Percentiles rank a stretch among this genome's conserved stretches.
phyloP scores from a whole-genome alignment of 169 alveolate genomes.

The Eimeria maxima region DNA sequence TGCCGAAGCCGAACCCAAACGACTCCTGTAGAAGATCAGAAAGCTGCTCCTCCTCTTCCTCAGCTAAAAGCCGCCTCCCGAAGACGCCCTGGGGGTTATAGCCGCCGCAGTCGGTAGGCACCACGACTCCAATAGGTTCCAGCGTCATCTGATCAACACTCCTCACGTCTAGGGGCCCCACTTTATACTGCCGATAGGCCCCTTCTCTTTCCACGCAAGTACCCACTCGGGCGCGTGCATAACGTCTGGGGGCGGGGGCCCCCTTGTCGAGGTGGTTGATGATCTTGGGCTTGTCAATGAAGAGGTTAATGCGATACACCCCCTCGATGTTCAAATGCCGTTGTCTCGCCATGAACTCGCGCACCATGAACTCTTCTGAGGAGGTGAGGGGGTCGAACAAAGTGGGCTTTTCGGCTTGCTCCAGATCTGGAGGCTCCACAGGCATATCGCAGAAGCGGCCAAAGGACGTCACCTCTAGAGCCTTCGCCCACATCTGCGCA shows the following conservation, averaged over 20 bases:
- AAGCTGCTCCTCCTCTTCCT: slow-evolving; percentile 67
- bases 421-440: slow-evolving; percentile 81
- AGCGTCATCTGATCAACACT: slow-evolving; percentile 81
- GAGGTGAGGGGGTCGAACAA: slow-evolving; percentile 88
- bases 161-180: slow-evolving; percentile 85
- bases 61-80: slow-evolving; percentile 85
- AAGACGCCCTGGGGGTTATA: slow-evolving; percentile 88
- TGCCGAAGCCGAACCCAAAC: slow-evolving; percentile 77
- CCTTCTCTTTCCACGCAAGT: slow-evolving; percentile 86
- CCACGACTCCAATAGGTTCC: slow-evolving; percentile 81
- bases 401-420: slow-evolving; percentile 80
- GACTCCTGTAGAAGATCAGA: slow-evolving; percentile 34
- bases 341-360: slow-evolving; percentile 85
- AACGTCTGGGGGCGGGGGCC: slow-evolving; percentile 85
- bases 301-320: slow-evolving; percentile 86
- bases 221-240: slow-evolving; percentile 88
- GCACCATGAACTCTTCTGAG: slow-evolving; percentile 86
- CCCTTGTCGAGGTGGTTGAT: slow-evolving; percentile 84
- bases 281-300: slow-evolving; percentile 84
- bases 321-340: slow-evolving; percentile 84
- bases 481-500: slow-evolving; percentile 87
- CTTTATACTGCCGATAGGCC: slow-evolving; percentile 85
- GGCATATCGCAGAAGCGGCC: slow-evolving; percentile 88
- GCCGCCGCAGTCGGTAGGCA: slow-evolving; percentile 88
- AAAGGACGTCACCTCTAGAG: slow-evolving; percentile 85